These are phyloP conservation scores for Eucalyptus sp. DNA, from an alignment of 345 rosid species.

Conservation along the genomic window DNA sequence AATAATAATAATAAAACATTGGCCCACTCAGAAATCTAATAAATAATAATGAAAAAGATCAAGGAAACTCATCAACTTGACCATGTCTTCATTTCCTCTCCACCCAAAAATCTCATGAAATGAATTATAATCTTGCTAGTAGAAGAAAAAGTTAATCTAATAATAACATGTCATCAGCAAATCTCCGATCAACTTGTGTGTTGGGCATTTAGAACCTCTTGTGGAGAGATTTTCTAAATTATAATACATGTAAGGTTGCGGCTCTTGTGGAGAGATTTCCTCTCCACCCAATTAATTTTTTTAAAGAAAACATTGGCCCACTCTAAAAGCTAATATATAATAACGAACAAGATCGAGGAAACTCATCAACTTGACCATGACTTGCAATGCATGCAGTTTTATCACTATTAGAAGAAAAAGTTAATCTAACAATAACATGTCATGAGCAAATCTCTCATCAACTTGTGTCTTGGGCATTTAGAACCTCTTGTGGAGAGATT, in stretches of 20 bases:
- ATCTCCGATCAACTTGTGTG: background rate
- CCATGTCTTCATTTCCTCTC: background rate
- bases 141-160: background rate
- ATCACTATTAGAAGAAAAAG: too few relatives aligned
- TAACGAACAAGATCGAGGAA: background rate
- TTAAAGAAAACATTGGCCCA: background rate
- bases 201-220: background rate
- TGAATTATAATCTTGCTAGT: background rate
- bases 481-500: too few relatives aligned
- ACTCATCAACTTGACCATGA: too few relatives aligned
- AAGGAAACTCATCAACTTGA: background rate
- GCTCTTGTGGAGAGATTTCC: background rate
- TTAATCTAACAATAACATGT: too few relatives aligned
- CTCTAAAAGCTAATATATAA: background rate
- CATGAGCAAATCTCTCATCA: too few relatives aligned
- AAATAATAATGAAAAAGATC: background rate
- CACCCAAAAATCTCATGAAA: background rate
- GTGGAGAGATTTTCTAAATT: background rate
- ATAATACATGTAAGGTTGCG: background rate
- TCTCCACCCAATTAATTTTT: background rate
- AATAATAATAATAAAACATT: background rate
- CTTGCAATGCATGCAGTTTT: too few relatives aligned
- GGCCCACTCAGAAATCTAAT: background rate
- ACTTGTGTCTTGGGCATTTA: too few relatives aligned
- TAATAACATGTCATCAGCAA: background rate